These are phyloP conservation scores for Barbatosphaeria neglecta DNA, from an alignment of 495 filamentous ascomycete genomes.

Conservation along the genomic window DNA sequence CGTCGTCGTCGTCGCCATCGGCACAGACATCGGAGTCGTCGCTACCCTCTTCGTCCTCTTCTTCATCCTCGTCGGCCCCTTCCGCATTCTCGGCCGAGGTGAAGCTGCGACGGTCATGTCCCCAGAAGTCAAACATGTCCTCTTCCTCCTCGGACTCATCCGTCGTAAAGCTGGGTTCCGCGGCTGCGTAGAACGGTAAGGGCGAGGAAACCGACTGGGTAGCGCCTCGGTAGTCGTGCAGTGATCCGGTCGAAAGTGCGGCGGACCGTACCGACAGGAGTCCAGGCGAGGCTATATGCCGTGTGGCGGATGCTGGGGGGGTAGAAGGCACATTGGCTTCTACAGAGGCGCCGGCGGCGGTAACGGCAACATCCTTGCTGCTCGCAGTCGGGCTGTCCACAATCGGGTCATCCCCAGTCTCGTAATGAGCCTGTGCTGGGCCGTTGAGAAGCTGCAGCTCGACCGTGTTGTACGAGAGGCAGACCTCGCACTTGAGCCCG, in stretches of 20 bases:
- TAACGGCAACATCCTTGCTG: slow-evolving; percentile 1
- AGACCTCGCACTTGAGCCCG: slow-evolving; percentile 78
- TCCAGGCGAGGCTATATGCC: not conserved
- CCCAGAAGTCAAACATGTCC: slow-evolving; percentile 56
- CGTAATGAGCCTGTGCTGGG: slow-evolving; percentile 5
- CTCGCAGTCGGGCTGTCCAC: slow-evolving; percentile 8
- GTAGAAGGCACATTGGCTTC: not conserved
- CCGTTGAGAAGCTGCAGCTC: slow-evolving; percentile 48
- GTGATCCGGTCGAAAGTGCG: not conserved
- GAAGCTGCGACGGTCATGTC: slow-evolving; percentile 16
- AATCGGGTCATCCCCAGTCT: not conserved
- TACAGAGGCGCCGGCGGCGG: not conserved
- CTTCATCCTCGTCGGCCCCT: slow-evolving; percentile 18
- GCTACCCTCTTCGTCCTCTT: slow-evolving; percentile 9
- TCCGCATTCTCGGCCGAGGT: slow-evolving; percentile 15
- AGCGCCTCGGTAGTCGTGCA: not conserved
- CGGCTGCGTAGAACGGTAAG: slow-evolving; percentile 4
- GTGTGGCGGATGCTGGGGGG: not conserved
- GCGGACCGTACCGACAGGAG: not conserved
- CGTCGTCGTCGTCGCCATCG: slow-evolving; percentile 21
- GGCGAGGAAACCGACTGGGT: slow-evolving; percentile 28
- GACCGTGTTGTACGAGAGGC: slow-evolving; percentile 74
- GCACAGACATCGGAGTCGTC: slow-evolving; percentile 26
- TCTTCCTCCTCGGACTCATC: slow-evolving; percentile 34
- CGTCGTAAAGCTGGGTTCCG: slow-evolving; percentile 13